A percentile compares a stretch with the other conserved stretches of the same genome.
phyloP scores from a whole-genome alignment of 1,284 basidiomycete genomes.

The Malassezia vespertilionis region DNA sequence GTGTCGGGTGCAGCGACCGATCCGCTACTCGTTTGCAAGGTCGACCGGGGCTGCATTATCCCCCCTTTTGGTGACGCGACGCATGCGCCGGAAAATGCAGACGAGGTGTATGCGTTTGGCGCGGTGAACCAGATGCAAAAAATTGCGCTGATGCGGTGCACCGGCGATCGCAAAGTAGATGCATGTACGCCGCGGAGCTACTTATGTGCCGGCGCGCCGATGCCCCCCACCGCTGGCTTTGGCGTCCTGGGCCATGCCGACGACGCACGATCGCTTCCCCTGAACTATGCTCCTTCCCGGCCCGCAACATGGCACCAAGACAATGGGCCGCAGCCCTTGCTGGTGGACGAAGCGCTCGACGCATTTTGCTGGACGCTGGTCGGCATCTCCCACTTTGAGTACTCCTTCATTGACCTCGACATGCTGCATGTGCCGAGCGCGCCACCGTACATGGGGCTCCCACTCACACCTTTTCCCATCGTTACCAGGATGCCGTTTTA shows the following conservation, averaged over 20 bases:
- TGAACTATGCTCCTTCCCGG: conserved; percentile 3
- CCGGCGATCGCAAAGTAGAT: conserved; percentile 12
- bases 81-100: too few relatives aligned
- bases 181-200: conserved; percentile 11
- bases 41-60: conserved; percentile 68
- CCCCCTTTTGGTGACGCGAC: conserved; percentile 19
- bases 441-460: conserved; percentile 50
- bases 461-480: conserved; percentile 73
- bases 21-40: conserved; percentile 78
- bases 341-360: conserved; percentile 79
- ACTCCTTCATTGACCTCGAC: conserved; percentile 83
- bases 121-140: conserved; percentile 94
- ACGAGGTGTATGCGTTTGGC: conserved; percentile 53
- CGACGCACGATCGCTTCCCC: conserved; percentile 9
- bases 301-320: background rate
- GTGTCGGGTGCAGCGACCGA: conserved; percentile 72
- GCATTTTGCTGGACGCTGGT: conserved; percentile 92
- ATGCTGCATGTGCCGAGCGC: conserved; percentile 65
- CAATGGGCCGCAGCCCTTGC: conserved; percentile 21
- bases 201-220: conserved; percentile 8
- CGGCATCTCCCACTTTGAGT: conserved; percentile 83
- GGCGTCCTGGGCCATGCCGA: background rate
- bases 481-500: conserved; percentile 68
- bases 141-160: conserved; percentile 71
- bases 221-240: background rate